A percentile compares a stretch with the other conserved stretches of the same genome.
These are phyloP conservation scores for Adenanthera pavonina DNA, from an alignment of 306 rosid genomes.

Conservation along the genomic window DNA sequence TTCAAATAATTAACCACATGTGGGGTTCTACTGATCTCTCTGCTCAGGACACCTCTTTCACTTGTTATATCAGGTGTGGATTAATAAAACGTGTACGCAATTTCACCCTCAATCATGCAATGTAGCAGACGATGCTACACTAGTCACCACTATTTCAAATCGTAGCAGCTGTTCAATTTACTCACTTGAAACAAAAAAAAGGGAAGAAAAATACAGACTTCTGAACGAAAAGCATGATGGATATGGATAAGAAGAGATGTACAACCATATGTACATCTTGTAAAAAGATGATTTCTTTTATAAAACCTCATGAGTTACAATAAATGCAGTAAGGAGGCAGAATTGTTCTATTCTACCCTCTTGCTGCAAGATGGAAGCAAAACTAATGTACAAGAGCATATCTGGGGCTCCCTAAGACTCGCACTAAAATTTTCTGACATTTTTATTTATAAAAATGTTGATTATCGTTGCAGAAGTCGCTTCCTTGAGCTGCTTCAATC, in stretches of 20 bases:
- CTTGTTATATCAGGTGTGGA: neutral
- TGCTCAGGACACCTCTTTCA: neutral
- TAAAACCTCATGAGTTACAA: conserved; percentile 25
- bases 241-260: neutral
- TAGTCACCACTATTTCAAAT: neutral
- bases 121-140: neutral
- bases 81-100: neutral
- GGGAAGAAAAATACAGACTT: neutral
- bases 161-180: neutral
- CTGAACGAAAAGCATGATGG: conserved; percentile 23
- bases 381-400: conserved; percentile 46
- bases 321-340: conserved; percentile 12
- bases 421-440: conserved; percentile 23
- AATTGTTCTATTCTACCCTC: neutral
- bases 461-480: conserved; percentile 27
- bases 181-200: neutral
- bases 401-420: conserved; percentile 34
- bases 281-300: conserved; percentile 32
- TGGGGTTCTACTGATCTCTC: neutral
- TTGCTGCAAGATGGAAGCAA: conserved; percentile 16
- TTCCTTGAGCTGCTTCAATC: conserved; percentile 46
- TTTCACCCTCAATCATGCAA: neutral
- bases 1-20: neutral
- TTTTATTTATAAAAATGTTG: conserved; percentile 36
- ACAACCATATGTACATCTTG: neutral